Evolutionary conservation across 2,329 filamentous ascomycete species (phyloP).

Genomic region (Herpomyces periplanetae): DNA sequence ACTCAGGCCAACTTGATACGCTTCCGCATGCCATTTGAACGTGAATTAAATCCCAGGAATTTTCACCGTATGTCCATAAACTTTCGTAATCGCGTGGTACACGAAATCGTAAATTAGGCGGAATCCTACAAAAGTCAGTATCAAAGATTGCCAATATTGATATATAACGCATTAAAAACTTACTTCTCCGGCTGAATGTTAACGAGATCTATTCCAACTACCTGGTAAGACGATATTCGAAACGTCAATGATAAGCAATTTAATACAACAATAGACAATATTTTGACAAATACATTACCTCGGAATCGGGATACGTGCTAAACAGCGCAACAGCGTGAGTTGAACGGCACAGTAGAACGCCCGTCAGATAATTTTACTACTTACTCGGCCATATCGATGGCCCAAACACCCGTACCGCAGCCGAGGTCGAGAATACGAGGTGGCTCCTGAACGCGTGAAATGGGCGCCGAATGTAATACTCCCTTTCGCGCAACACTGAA

Average conservation of each 20-base stretch:
- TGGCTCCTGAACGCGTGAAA: slow-evolving; percentile 8
- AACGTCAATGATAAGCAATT: slow-evolving; percentile 3
- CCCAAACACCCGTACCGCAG: slow-evolving; percentile 68
- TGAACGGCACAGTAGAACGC: no score
- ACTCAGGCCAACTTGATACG: slow-evolving; percentile 28
- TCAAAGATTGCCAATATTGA: slow-evolving; percentile 7
- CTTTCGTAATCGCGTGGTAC: slow-evolving; percentile 35
- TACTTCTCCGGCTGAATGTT: slow-evolving; percentile 18
- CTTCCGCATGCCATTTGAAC: slow-evolving; percentile 39
- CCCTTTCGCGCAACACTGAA: slow-evolving; percentile 21
- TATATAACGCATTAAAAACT: slow-evolving; percentile 8
- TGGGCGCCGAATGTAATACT: slow-evolving; percentile 10
- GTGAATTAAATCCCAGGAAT: slow-evolving; percentile 47
- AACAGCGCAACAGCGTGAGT: no score
- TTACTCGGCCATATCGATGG: slow-evolving; percentile 44
- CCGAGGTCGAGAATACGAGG: slow-evolving; percentile 23
- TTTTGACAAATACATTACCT: slow-evolving; percentile 11
- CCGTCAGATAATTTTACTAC: no score
- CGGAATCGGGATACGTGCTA: slow-evolving; percentile 15
- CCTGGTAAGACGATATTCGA: slow-evolving; percentile 6
- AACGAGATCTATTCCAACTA: slow-evolving; percentile 19
- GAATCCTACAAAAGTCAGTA: slow-evolving; percentile 23
- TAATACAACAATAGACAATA: slow-evolving; percentile 1
- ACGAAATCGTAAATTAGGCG: slow-evolving; percentile 23
- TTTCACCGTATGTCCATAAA: slow-evolving; percentile 23